Conservation (phyloP, 371 early-diverging fungal genomes). For the Mucor saturninus region DNA sequence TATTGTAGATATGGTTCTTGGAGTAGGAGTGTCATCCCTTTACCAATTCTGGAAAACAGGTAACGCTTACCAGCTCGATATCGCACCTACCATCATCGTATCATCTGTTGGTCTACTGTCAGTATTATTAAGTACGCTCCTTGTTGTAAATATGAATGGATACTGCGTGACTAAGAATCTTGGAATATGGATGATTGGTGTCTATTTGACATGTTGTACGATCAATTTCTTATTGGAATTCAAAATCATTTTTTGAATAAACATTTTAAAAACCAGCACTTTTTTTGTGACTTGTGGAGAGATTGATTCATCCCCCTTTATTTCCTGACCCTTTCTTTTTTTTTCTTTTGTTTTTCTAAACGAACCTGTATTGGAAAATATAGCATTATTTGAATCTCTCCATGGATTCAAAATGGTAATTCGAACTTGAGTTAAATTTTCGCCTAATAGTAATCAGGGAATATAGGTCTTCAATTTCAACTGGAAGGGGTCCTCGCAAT, state of each 20-base stretch:
- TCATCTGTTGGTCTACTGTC: slow-evolving; percentile 54
- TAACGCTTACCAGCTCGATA: slow-evolving; percentile 45
- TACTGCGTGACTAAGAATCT: slow-evolving; percentile 52
- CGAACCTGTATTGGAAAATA: neutral
- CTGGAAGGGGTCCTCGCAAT: slow-evolving; percentile 40
- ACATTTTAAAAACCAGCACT: slow-evolving; percentile 1
- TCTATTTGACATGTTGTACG: slow-evolving; percentile 53
- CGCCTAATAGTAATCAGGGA: neutral
- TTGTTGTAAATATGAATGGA: slow-evolving; percentile 57
- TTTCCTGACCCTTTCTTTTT: neutral
- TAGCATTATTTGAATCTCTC: slow-evolving; percentile 28
- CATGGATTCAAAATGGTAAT: slow-evolving; percentile 43
- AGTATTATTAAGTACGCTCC: slow-evolving; percentile 50
- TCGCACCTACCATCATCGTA: slow-evolving; percentile 61
- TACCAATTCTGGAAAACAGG: slow-evolving; percentile 55
- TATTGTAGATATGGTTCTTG: slow-evolving; percentile 72
- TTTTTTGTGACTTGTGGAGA: neutral
- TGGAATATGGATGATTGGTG: slow-evolving; percentile 56
- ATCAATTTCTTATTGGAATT: slow-evolving; percentile 57
- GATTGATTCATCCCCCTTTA: neutral
- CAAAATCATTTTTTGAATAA: neutral
- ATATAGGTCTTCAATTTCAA: slow-evolving; percentile 20
- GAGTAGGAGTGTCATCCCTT: slow-evolving; percentile 72
- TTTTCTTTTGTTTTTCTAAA: slow-evolving; percentile 1
- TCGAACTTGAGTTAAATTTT: neutral